A percentile compares a stretch with the other conserved stretches of the same genome.
Conservation (phyloP, 176 grass and related monocot genomes). For the Themeda triandra region DNA sequence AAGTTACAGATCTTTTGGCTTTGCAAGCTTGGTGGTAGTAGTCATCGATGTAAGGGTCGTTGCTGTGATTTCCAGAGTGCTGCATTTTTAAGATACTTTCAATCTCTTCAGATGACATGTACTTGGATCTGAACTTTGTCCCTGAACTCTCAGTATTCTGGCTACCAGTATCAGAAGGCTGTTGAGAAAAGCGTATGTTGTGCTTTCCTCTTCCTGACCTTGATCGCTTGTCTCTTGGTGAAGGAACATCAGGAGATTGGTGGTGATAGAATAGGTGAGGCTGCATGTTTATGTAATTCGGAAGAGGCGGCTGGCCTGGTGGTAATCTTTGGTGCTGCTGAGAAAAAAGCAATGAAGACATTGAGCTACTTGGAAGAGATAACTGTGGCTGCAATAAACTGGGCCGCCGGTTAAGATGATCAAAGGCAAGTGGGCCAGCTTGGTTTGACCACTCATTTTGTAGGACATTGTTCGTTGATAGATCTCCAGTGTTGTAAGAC, state of each 20-base stretch:
- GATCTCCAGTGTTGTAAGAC: slow-evolving; percentile 47
- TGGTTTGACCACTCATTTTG: slow-evolving; percentile 52
- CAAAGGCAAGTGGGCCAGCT: slow-evolving; percentile 29
- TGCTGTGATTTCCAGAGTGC: slow-evolving; percentile 66
- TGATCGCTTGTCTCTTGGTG: slow-evolving; percentile 61
- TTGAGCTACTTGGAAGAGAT: slow-evolving; percentile 46
- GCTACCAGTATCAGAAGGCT: slow-evolving; percentile 48
- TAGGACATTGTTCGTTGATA: slow-evolving; percentile 19
- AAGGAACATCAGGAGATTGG: slow-evolving; percentile 48
- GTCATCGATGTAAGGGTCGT: slow-evolving; percentile 77
- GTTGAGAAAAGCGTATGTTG: slow-evolving; percentile 45
- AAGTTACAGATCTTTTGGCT: slow-evolving; percentile 63
- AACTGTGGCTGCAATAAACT: slow-evolving; percentile 54
- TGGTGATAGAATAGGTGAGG: slow-evolving; percentile 41
- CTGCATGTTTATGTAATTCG: slow-evolving; percentile 46
- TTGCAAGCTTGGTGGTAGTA: slow-evolving; percentile 96
- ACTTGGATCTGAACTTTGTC: slow-evolving; percentile 82
- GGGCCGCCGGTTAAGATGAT: slow-evolving; percentile 50
- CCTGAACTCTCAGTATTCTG: slow-evolving; percentile 53
- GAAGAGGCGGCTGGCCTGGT: slow-evolving; percentile 34
- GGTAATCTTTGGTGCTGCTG: slow-evolving; percentile 57
- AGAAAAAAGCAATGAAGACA: slow-evolving; percentile 47
- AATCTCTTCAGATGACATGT: slow-evolving; percentile 95
- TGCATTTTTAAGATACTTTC: slow-evolving; percentile 91
- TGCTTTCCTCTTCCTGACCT: slow-evolving; percentile 77